Base-by-base conservation (phyloP, 2,329 filamentous ascomycete genomes). In the Chalara sp. region DNA sequence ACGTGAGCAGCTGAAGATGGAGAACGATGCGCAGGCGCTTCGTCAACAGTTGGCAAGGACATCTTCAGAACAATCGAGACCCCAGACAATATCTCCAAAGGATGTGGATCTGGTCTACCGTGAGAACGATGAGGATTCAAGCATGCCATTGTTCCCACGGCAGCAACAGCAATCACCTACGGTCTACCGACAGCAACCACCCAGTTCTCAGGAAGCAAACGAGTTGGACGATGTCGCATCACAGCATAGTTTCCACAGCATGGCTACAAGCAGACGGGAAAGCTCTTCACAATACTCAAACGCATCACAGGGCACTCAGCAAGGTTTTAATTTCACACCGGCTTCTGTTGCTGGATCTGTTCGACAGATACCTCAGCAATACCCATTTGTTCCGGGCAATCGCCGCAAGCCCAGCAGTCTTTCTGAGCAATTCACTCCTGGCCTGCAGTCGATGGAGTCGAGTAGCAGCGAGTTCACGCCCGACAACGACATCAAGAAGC, bases 11-110 rank as follows among this genome's bases (percentile, higher is more conserved):
- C 72, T 72, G 51, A 83, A 83, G 61, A 75, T 77, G 5, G 76
- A 81, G 60, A 78, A 79, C 41, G 82, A 84, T 52, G 76, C 76
- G 56, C 66, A 51, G 63, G 70, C 56, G 60, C 63, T 58, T 58
- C 70, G 31, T 68, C 60, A 64, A 40, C 67, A 71, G 35, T 59
- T 76, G 44, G 71, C 74, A 1, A 59, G 58, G 43, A 52, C 55
- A 30, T 63, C 63, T 29, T 63, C 58, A 67, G 57, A 58, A 32
- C 57, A 75, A 5, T 77, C 76, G 0, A 76, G 85, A n/a, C 76
- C 81, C 1, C 88, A 89, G 68, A 96, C 92, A 0, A 96, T 99
- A 44, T 97, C 92, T 1, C 93, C 92, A 29, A 95, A 95, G 70
- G 92, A 97, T 62, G 88, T 91, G 1, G 71, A 95, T 53, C 71